A percentile compares a stretch with the other conserved stretches of the same genome.
These are phyloP conservation scores for Claviceps spartinae DNA, from an alignment of 2,329 filamentous ascomycete species.

Conservation along the genomic window DNA sequence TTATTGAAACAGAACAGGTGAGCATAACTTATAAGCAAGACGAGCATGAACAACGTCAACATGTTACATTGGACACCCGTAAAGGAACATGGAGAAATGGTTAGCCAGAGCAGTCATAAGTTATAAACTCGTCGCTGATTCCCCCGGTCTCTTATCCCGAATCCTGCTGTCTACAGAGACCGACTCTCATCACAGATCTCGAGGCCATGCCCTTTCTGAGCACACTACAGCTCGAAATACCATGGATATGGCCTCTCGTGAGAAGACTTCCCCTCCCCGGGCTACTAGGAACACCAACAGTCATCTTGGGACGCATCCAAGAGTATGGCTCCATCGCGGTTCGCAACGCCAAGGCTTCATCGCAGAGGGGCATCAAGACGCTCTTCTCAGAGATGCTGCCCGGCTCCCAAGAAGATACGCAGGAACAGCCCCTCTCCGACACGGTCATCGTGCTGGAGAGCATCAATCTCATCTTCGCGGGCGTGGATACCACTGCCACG, in stretches of 20 bases:
- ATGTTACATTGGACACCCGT: background rate
- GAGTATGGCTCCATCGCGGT: background rate
- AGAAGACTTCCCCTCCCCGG: background rate
- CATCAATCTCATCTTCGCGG: background rate
- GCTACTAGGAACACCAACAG: background rate
- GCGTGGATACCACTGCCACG: background rate
- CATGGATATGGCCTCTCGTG: background rate
- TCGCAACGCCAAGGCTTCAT: background rate
- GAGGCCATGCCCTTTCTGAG: background rate
- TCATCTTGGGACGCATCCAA: background rate
- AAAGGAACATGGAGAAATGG: background rate
- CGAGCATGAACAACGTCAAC: background rate
- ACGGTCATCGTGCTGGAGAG: background rate
- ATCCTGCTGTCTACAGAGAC: background rate
- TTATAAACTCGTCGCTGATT: background rate
- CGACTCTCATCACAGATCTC: background rate
- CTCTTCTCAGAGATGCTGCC: background rate
- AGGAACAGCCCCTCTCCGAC: background rate
- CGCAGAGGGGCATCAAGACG: background rate
- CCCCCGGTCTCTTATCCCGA: background rate
- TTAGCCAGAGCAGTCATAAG: background rate
- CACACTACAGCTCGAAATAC: background rate
- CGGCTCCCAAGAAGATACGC: background rate
- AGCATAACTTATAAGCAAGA: background rate
- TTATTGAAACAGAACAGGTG: background rate